Evolutionary conservation across 495 filamentous ascomycete species (phyloP), one percentile per base, ranked within the genome.

Genomic region (Hyaloscypha bicolor): DNA sequence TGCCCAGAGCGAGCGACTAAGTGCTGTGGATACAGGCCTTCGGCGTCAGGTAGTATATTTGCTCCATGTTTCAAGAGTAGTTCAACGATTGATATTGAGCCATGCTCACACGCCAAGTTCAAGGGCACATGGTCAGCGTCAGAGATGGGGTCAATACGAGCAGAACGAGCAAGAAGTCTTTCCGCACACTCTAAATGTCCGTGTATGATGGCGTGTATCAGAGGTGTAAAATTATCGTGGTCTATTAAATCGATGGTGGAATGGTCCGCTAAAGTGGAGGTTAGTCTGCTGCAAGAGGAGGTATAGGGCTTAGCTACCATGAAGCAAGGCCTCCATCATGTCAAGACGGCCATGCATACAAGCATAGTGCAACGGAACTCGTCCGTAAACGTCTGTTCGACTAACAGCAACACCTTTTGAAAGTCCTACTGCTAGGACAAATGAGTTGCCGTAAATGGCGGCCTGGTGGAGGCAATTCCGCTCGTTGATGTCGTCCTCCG

Each of bases 11-110:
- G 86, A 19, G 96, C 96, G 11, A 98, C 94, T 64, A 97, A 88
- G 78, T 99, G 95, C 73, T 99, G 95, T n/a, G 95, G 95, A 76
- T 92, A 98, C 6, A 99, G 84, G 1, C 95, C 95, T 80, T 98
- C 96, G 1, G 95, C 96, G 78, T 99, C 95, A 11, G 95, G 88
- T 12, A 97, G 80, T 62, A 99, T 85, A 60, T 81, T 79, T 14
- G 94, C 93, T 8, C 87, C 85, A 60, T 90, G 85, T 73, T 93
- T 87, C 31, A 99, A 84, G 4, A 99, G 85, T 63, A 96, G 84
- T 72, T 91, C 86, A 25, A 94, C 93, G 66, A 96, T 96, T 3
- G 86, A 82, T 39, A 90, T 80, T 1, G 92, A 93, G 9, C 93
- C 94, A 78, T 97, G 89, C 73, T 98, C 94, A 74, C 94, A 98